Conservation (phyloP, 352 stramenopile species). For the Phytophthora palmivora region DNA sequence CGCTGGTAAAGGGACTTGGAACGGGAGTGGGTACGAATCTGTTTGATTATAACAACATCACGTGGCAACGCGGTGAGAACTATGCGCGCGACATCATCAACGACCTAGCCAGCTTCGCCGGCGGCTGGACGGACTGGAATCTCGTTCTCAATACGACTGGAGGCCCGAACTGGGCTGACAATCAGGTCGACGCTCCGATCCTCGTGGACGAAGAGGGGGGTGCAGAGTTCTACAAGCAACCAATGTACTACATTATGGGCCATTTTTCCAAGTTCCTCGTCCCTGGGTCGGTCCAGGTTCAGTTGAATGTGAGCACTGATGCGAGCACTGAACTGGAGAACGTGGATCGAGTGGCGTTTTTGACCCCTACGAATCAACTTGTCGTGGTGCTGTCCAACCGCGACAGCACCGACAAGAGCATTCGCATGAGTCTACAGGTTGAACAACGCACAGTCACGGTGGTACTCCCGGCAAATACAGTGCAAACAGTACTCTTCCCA, state of each 20-base stretch:
- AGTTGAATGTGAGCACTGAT: slow-evolving; percentile 29
- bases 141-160: slow-evolving; percentile 72
- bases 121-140: slow-evolving; percentile 92
- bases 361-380: slow-evolving; percentile 47
- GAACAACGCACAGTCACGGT: slow-evolving; percentile 33
- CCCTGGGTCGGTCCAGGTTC: slow-evolving; percentile 50
- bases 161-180: slow-evolving; percentile 79
- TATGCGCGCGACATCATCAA: slow-evolving; percentile 90
- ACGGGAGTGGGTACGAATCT: slow-evolving; percentile 43
- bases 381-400: slow-evolving; percentile 56
- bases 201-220: slow-evolving; percentile 63
- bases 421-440: slow-evolving; percentile 30
- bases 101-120: slow-evolving; percentile 78
- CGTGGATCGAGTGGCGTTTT: slow-evolving; percentile 51
- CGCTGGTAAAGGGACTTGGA: slow-evolving; percentile 43
- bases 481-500: slow-evolving; percentile 43
- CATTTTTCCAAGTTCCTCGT: slow-evolving; percentile 81
- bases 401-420: slow-evolving; percentile 32
- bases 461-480: slow-evolving; percentile 34
- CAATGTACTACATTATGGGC: slow-evolving; percentile 83
- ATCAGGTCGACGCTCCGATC: slow-evolving; percentile 77
- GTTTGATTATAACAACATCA: slow-evolving; percentile 33
- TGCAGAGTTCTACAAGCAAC: slow-evolving; percentile 82
- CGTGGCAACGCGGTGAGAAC: slow-evolving; percentile 77
- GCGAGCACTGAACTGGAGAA: slow-evolving; percentile 42